phyloP scores from a whole-genome alignment of 345 rosid species.

The Boechera divaricarpa region DNA sequence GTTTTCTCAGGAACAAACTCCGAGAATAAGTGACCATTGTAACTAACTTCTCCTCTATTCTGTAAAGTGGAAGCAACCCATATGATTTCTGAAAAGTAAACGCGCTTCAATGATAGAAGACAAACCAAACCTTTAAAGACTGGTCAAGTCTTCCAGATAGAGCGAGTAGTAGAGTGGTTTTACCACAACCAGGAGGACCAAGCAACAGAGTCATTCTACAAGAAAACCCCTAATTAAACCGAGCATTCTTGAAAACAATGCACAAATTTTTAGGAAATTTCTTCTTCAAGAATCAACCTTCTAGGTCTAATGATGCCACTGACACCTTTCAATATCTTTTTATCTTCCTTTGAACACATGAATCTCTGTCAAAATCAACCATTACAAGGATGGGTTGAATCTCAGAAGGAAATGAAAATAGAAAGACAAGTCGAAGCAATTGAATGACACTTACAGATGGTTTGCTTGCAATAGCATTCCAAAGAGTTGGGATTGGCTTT shows the following conservation, averaged over 20 bases:
- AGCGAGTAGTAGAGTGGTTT: conserved; percentile 47
- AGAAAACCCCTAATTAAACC: neutral
- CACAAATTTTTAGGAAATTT: neutral
- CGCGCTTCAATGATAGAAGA: neutral
- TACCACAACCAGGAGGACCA: conserved; percentile 52
- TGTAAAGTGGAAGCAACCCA: conserved; percentile 13
- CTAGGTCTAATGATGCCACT: conserved; percentile 63
- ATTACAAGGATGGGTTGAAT: neutral
- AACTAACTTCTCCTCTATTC: conserved; percentile 48
- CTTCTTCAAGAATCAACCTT: conserved; percentile 29
- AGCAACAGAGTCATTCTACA: conserved; percentile 49
- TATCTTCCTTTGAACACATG: conserved; percentile 34
- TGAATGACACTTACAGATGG: conserved; percentile 36
- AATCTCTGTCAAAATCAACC: conserved; percentile 15
- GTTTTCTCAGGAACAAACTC: conserved; percentile 53
- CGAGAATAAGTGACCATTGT: conserved; percentile 59
- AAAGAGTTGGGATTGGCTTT: conserved; percentile 55
- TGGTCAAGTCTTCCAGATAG: conserved; percentile 46
- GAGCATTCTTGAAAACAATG: neutral
- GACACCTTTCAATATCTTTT: conserved; percentile 61
- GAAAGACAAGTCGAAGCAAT: neutral
- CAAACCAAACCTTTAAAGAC: conserved; percentile 42
- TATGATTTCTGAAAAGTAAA: neutral
- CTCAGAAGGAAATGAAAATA: neutral
- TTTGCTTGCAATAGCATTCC: conserved; percentile 42